A percentile compares a stretch with the other conserved stretches of the same genome.
phyloP scores from a whole-genome alignment of 148 eudicot genomes.

The Euryodendron excelsum region DNA sequence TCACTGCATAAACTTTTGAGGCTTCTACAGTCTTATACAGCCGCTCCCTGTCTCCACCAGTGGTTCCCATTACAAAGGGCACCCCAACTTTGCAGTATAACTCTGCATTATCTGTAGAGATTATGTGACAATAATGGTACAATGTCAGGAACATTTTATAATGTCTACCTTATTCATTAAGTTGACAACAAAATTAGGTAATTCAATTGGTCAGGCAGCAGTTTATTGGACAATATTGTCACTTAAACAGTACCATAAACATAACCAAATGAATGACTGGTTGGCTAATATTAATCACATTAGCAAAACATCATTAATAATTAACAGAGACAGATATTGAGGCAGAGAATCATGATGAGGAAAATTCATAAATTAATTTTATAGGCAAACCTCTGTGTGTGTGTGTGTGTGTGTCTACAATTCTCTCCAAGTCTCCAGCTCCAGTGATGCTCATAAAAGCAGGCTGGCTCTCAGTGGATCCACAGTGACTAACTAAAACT shows the following conservation, averaged over 20 bases:
- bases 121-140: neutral
- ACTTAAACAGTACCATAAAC: neutral
- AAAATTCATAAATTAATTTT: neutral
- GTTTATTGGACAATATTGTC: neutral
- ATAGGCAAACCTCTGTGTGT: neutral
- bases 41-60: slow-evolving; percentile 92
- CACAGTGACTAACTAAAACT: neutral
- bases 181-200: neutral
- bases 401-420: neutral
- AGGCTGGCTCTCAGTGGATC: neutral
- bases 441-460: neutral
- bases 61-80: slow-evolving; percentile 98
- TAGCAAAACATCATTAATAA: neutral
- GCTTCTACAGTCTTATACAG: slow-evolving; percentile 71
- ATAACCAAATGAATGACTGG: neutral
- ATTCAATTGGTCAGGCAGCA: neutral
- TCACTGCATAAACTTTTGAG: slow-evolving; percentile 76
- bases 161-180: neutral
- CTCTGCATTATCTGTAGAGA: slow-evolving; percentile 77
- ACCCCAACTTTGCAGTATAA: slow-evolving; percentile 87
- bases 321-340: neutral
- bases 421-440: neutral
- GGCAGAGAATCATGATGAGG: neutral
- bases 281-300: neutral
- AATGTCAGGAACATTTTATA: neutral